Conservation (phyloP, 108 stramenopile genomes). For the Nitzschia sp. region DNA sequence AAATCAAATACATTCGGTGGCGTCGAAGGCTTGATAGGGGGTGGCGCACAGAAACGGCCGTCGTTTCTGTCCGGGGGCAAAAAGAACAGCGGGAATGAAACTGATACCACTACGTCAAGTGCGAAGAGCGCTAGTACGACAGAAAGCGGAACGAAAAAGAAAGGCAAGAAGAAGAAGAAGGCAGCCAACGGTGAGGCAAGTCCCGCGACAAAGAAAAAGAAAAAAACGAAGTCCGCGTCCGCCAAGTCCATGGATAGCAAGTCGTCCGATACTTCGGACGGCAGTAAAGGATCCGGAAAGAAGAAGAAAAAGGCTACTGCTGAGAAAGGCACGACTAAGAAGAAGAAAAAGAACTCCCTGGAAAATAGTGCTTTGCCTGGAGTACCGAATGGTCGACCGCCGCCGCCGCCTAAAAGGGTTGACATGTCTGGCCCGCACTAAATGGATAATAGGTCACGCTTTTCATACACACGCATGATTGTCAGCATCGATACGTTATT, state of each 20-base stretch:
- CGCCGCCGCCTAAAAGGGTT: not conserved
- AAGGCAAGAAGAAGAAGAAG: not conserved
- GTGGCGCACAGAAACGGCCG: not conserved
- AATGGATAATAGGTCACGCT: too few relatives aligned
- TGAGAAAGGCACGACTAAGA: not conserved
- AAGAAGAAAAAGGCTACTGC: not conserved
- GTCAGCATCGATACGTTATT: too few relatives aligned
- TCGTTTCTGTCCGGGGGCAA: too few relatives aligned
- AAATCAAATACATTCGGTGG: conserved; percentile 21
- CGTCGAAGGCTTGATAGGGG: not conserved
- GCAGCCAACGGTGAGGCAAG: not conserved
- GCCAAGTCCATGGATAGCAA: not conserved
- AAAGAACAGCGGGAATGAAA: too few relatives aligned
- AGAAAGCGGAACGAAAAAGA: too few relatives aligned
- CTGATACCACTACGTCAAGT: too few relatives aligned
- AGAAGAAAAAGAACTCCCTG: not conserved
- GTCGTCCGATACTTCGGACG: not conserved
- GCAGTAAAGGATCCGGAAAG: not conserved
- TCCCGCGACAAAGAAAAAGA: not conserved
- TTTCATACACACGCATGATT: too few relatives aligned
- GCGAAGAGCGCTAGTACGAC: too few relatives aligned
- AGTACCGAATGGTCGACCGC: not conserved
- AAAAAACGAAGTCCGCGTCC: not conserved
- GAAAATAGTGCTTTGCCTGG: too few relatives aligned
- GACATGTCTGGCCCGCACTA: not conserved